A percentile compares a stretch with the other conserved stretches of the same genome.
Evolutionary conservation across 495 filamentous ascomycete genomes (phyloP).

Genomic region (Neurospora sp.): DNA sequence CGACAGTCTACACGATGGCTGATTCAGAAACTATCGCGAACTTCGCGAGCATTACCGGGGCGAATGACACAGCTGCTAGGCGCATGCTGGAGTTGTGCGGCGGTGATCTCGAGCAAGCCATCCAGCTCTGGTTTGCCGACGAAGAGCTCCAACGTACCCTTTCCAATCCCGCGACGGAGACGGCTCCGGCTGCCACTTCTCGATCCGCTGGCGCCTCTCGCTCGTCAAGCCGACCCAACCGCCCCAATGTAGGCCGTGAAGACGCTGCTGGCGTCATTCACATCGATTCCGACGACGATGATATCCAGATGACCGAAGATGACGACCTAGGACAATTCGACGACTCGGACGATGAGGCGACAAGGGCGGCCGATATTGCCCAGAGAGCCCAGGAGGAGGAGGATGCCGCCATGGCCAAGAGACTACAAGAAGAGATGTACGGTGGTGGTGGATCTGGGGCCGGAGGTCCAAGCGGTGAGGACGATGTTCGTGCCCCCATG

Average conservation of each 20-base stretch:
- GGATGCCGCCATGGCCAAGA: constrained; percentile 86
- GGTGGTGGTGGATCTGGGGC: constrained; percentile 35
- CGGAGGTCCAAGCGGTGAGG: constrained; percentile 26
- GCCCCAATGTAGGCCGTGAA: constrained; percentile 28
- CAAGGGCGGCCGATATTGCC: constrained; percentile 27
- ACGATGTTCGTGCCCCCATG: constrained; percentile 81
- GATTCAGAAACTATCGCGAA: constrained; percentile 39
- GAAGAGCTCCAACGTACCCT: constrained; percentile 46
- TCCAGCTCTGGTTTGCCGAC: constrained; percentile 84
- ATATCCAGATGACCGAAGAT: constrained; percentile 50
- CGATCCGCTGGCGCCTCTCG: constrained; percentile 7
- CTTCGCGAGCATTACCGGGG: constrained; percentile 62
- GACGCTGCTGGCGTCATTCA: constrained; percentile 55
- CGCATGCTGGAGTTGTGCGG: constrained; percentile 78
- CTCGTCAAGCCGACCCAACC: constrained; percentile 10
- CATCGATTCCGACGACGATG: constrained; percentile 56
- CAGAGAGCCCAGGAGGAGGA: constrained; percentile 54
- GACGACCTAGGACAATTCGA: constrained; percentile 27
- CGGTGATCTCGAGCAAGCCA: constrained; percentile 70
- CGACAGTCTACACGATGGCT: constrained; percentile 49
- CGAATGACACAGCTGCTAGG: constrained; percentile 49
- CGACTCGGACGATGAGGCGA: constrained; percentile 18
- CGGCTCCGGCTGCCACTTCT: constrained; percentile 16
- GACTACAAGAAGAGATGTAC: constrained; percentile 88
- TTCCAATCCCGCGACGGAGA: constrained; percentile 29